phyloP scores from a whole-genome alignment of 768 basidiomycete genomes.

The Trametes sanguinea region DNA sequence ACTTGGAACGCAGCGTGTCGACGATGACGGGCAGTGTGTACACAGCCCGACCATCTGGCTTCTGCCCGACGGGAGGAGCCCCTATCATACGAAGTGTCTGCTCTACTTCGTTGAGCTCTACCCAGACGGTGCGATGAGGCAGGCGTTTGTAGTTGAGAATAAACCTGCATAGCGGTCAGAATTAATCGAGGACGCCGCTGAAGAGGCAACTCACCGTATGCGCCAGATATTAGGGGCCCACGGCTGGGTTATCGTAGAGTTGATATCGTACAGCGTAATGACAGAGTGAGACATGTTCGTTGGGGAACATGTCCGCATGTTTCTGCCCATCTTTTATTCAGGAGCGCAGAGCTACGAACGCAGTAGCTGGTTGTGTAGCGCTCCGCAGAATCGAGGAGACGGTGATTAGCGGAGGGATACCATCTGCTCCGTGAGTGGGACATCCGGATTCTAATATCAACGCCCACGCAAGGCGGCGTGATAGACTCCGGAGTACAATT shows the following conservation, averaged over 20 bases:
- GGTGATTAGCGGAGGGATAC: slow-evolving; percentile 12
- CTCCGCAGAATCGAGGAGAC: neutral
- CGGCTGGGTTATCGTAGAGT: slow-evolving; percentile 59
- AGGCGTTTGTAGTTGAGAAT: slow-evolving; percentile 79
- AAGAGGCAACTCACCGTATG: slow-evolving; percentile 49
- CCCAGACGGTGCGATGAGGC: slow-evolving; percentile 67
- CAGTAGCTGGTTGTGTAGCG: neutral
- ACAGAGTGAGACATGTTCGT: slow-evolving; percentile 45
- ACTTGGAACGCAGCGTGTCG: slow-evolving; percentile 52
- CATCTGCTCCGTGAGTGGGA: slow-evolving; percentile 1
- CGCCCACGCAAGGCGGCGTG: slow-evolving; percentile 10
- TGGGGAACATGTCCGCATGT: neutral
- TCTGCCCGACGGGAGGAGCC: slow-evolving; percentile 56
- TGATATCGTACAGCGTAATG: slow-evolving; percentile 69
- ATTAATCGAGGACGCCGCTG: neutral
- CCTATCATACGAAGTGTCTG: slow-evolving; percentile 55
- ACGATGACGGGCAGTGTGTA: slow-evolving; percentile 73
- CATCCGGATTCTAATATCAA: slow-evolving; percentile 9
- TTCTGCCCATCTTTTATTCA: neutral
- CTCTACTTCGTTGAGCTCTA: slow-evolving; percentile 73
- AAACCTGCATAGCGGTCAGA: slow-evolving; percentile 43
- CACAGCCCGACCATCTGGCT: slow-evolving; percentile 58
- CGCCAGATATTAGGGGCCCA: slow-evolving; percentile 81
- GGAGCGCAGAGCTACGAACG: neutral
- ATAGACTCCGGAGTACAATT: slow-evolving; percentile 11